Evolutionary conservation across 2,329 filamentous ascomycete genomes (phyloP).

Genomic region (Dactylellina parvicollis): DNA sequence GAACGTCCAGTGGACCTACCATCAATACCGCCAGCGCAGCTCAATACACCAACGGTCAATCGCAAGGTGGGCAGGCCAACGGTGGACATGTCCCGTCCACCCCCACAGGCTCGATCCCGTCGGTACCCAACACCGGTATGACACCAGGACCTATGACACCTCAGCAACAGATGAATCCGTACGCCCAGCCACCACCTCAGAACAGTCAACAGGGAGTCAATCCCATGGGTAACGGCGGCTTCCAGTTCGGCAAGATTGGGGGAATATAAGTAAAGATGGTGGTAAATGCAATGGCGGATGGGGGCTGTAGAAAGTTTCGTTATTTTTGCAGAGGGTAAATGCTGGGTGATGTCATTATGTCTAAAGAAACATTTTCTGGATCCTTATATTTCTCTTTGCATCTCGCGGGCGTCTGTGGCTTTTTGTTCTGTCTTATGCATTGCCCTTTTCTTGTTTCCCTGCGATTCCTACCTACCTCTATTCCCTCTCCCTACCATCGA

Average conservation of each 20-base stretch:
- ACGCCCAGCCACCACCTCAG: slow-evolving; percentile 36
- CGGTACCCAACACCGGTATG: slow-evolving; percentile 41
- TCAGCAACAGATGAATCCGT: slow-evolving; percentile 53
- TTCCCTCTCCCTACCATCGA: background rate
- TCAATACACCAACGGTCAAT: slow-evolving; percentile 49
- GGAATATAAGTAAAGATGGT: slow-evolving; percentile 36
- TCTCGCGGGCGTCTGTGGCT: slow-evolving; percentile 15
- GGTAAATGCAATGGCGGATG: background rate
- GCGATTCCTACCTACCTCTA: background rate
- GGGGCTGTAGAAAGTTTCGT: background rate
- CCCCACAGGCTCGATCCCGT: slow-evolving; percentile 33
- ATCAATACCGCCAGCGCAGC: slow-evolving; percentile 34
- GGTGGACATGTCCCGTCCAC: slow-evolving; percentile 52
- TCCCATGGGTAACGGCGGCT: slow-evolving; percentile 51
- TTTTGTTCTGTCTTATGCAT: background rate
- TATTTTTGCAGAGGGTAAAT: slow-evolving; percentile 19
- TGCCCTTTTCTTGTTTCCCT: slow-evolving; percentile 8
- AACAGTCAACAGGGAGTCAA: slow-evolving; percentile 52
- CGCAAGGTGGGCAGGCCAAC: slow-evolving; percentile 26
- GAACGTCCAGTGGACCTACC: slow-evolving; percentile 52
- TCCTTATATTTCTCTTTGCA: slow-evolving; percentile 27
- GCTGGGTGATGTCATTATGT: slow-evolving; percentile 13
- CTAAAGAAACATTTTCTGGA: slow-evolving; percentile 16
- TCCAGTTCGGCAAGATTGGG: slow-evolving; percentile 54
- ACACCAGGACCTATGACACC: slow-evolving; percentile 53